Evolutionary conservation across 2,329 filamentous ascomycete species (phyloP), one percentile per base, ranked within the genome.

Genomic region (Colletotrichum karsti): DNA sequence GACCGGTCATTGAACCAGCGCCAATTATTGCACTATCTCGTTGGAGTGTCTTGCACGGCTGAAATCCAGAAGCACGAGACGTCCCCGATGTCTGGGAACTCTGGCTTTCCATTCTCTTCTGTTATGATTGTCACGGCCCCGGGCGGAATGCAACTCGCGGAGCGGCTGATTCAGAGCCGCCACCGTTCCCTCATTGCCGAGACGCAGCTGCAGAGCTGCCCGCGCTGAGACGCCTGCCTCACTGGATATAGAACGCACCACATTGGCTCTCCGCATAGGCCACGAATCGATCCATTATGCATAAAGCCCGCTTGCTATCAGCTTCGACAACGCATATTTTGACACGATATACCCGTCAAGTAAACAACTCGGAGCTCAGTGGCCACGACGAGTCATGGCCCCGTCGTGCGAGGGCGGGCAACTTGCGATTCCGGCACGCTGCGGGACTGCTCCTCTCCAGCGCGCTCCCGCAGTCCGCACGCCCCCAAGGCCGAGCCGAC

Each of bases 381-480:
- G 65, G 60, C 44, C 26, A 64, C 44, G 24, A 39, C 60, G 65
- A 65, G 60, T 67, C 65, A 67, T 67, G 46, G 46, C 33, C 53
- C 35, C n/a, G 24, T 48, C 26, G 20, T 39, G 50, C 35, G 30
- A 51, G 41, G 35, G 35, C 61, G 42, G 44, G 20, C 35, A 60
- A 41, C 18, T 44, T 51, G 26, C 63, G 51, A 56, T 26, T 67
- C 42, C 42, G 58, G 51, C 42, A 51, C 46, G 18, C 39, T 53
- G 44, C 51, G 44, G 64, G 60, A 58, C 46, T 39, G 37, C 60
- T 64, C 24, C 44, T 67, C 24, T 13, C 30, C 28, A 53, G 20
- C 37, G 22, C 56, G 37, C 46, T 64, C 20, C 60, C 51, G 64
- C 53, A 39, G 24, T 48, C 46, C 60, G 60, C 53, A 64, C 64